Conservation (phyloP, 2,329 filamentous ascomycete genomes). For the Apiospora koreana region DNA sequence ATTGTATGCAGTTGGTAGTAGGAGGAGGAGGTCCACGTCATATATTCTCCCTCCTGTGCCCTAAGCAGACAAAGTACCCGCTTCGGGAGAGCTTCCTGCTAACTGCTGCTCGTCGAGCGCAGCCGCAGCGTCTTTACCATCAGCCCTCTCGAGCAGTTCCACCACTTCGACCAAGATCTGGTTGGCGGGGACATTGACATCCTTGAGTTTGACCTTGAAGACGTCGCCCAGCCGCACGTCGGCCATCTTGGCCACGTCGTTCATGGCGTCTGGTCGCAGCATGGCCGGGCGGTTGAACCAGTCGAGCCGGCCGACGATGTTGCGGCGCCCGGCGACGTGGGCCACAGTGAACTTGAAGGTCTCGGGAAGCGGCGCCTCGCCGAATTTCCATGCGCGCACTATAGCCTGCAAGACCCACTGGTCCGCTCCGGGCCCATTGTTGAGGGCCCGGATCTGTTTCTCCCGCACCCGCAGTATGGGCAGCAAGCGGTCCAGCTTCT, state of each 20-base stretch:
- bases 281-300: conserved; percentile 50
- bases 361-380: conserved; percentile 47
- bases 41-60: neutral
- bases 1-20: neutral
- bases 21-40: no score
- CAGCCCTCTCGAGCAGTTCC: conserved; percentile 26
- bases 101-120: neutral
- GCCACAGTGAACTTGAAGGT: conserved; percentile 51
- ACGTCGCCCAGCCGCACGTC: conserved; percentile 51
- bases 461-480: conserved; percentile 55
- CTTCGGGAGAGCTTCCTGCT: neutral
- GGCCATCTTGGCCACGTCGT: conserved; percentile 37
- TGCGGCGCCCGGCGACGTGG: conserved; percentile 34
- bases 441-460: conserved; percentile 48
- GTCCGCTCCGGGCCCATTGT: conserved; percentile 42
- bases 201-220: conserved; percentile 56
- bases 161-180: conserved; percentile 49
- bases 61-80: neutral
- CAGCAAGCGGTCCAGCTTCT: conserved; percentile 45
- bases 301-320: conserved; percentile 45
- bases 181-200: conserved; percentile 52
- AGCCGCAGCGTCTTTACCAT: neutral
- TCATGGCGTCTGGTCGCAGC: conserved; percentile 41
- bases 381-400: conserved; percentile 59
- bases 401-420: conserved; percentile 63